phyloP scores from a whole-genome alignment of 2,329 filamentous ascomycete species.

The Phaeosphaeriaceae sp. region DNA sequence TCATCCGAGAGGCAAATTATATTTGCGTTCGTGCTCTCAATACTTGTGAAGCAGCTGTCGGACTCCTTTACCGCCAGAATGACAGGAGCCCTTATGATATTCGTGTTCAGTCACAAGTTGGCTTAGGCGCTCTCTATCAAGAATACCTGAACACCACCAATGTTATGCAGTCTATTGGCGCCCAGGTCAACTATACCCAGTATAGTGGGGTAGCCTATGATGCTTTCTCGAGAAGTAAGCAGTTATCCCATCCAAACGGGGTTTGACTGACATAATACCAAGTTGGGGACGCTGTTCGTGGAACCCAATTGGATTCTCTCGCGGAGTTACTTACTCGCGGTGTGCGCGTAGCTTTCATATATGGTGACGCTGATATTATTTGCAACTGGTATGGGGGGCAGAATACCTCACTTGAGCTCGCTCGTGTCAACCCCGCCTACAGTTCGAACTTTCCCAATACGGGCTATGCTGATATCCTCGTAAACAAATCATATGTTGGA shows the following conservation, averaged over 20 bases:
- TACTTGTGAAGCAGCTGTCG: slow-evolving; percentile 31
- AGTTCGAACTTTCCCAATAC: slow-evolving; percentile 64
- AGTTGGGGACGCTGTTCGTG: slow-evolving; percentile 55
- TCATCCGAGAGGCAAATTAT: slow-evolving; percentile 38
- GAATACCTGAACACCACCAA: slow-evolving; percentile 58
- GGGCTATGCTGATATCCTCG: slow-evolving; percentile 74
- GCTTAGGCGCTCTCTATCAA: slow-evolving; percentile 53
- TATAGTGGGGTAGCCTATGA: slow-evolving; percentile 47
- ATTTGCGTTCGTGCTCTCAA: slow-evolving; percentile 5
- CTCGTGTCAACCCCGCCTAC: slow-evolving; percentile 52
- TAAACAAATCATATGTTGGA: slow-evolving; percentile 70
- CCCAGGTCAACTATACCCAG: slow-evolving; percentile 58
- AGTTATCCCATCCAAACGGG: neutral
- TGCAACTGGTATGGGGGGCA: slow-evolving; percentile 75
- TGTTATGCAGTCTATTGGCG: slow-evolving; percentile 58
- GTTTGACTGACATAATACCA: slow-evolving; percentile 17
- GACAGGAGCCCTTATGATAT: slow-evolving; percentile 55
- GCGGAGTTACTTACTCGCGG: slow-evolving; percentile 51
- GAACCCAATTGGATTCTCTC: slow-evolving; percentile 49
- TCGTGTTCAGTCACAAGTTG: slow-evolving; percentile 43
- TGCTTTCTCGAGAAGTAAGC: slow-evolving; percentile 46
- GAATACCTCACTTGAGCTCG: slow-evolving; percentile 67
- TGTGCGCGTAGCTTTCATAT: slow-evolving; percentile 69
- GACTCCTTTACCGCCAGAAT: slow-evolving; percentile 17
- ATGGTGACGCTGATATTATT: slow-evolving; percentile 66